These are phyloP conservation scores for Diospyros lotus DNA, from an alignment of 148 eudicot genomes.

Conservation along the genomic window DNA sequence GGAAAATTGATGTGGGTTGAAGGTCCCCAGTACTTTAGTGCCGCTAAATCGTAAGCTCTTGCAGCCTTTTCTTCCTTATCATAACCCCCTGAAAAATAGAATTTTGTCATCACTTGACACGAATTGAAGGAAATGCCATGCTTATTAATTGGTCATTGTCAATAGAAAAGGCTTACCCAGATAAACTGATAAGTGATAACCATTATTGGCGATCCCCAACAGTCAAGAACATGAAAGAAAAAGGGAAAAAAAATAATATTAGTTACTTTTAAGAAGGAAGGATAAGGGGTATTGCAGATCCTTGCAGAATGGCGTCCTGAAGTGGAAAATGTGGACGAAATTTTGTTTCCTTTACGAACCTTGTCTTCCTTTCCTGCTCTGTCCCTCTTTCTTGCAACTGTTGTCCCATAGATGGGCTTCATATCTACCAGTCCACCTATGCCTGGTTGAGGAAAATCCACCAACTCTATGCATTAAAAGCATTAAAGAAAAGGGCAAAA, in stretches of 20 bases:
- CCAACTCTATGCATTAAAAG: background rate
- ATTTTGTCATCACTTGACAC: background rate
- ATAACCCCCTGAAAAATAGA: constrained; percentile 63
- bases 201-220: constrained; percentile 8
- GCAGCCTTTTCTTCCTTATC: constrained; percentile 95
- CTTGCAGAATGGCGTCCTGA: background rate
- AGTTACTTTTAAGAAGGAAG: constrained; percentile 3
- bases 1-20: constrained; percentile 89
- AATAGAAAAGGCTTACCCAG: constrained; percentile 50
- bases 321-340: background rate
- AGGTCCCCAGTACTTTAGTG: constrained; percentile 95
- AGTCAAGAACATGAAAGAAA: constrained; percentile 14
- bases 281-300: background rate
- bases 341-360: constrained; percentile 34
- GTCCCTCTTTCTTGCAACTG: constrained; percentile 95
- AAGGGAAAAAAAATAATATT: background rate
- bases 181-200: constrained; percentile 74
- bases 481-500: background rate
- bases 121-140: constrained; percentile 1
- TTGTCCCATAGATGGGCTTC: constrained; percentile 79
- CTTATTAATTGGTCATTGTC: background rate
- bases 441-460: constrained; percentile 37
- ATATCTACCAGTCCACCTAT: constrained; percentile 84
- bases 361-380: constrained; percentile 95
- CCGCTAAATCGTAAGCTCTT: constrained; percentile 87